Evolutionary conservation across 805 yeast species (phyloP), one percentile per base, ranked within the genome.

Genomic region (Metschnikowia aberdeeniae): DNA sequence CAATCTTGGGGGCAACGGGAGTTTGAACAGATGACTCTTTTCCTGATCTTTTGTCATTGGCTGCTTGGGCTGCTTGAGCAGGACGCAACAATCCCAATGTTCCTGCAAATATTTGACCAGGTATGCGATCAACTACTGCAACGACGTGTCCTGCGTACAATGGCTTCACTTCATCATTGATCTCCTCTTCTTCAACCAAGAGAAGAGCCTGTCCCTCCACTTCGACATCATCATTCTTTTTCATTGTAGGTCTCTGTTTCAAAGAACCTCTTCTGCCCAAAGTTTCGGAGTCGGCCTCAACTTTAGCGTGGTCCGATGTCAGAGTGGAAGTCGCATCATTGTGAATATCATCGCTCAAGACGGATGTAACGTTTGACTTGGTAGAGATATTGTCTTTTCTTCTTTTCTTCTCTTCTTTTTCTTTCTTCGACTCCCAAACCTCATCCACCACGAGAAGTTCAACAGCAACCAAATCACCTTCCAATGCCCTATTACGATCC

Each of bases 141-240:
- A 93, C 98, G 44, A 93, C 96, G 60, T 93, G 99, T 19, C 99
- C 99, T 0, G 98, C 97, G 58, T 92, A 93, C 42, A 93, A 72
- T 6, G 99, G 99, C 63, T 88, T 90, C 55, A 81, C 81, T 36
- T 88, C 96, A 61, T 92, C 97, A 58, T 84, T 86, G 55, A 92
- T 86, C 64, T 90, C 97, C 61, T 92, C 97, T 61, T 93, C 99
- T 66, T 93, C 99, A 12, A 86, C 93, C 43, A 93, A 72, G 37
- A 93, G 70, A 51, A 93, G 73, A 1, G 96, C 86, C 67, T 93
- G 99, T 36, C 99, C 99, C 66, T 93, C 99, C 34, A 93, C 99
- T 68, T 93, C 99, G 20, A 93, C 96, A 60, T 93, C 99, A 63
- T 93, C 99, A 60, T 89, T 90, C 68, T 93, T 93, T 76, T 93